phyloP scores from a whole-genome alignment of 768 basidiomycete species.

The Rubroboletus satanas region DNA sequence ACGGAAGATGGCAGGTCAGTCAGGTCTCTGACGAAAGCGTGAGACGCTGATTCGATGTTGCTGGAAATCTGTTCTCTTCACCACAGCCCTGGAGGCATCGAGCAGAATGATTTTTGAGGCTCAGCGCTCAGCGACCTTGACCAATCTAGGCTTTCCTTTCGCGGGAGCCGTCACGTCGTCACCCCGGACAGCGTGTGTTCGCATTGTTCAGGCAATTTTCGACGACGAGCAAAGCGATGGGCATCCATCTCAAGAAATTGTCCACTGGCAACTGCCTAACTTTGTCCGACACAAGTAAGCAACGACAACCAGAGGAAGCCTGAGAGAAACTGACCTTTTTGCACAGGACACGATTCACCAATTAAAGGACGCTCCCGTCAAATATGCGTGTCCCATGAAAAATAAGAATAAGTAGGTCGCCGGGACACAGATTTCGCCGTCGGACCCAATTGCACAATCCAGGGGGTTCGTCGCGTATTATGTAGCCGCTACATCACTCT shows the following conservation, averaged over 20 bases:
- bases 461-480: background rate
- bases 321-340: background rate
- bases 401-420: background rate
- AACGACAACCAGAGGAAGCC: background rate
- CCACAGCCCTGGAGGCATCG: background rate
- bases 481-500: background rate
- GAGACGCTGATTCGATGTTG: background rate
- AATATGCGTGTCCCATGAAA: background rate
- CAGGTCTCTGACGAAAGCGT: background rate
- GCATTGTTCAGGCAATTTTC: background rate
- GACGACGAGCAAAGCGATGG: too few species aligned
- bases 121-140: background rate
- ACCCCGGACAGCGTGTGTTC: background rate
- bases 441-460: background rate
- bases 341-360: too few species aligned
- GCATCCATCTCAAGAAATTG: too few species aligned
- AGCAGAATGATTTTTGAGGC: background rate
- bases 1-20: background rate
- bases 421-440: background rate
- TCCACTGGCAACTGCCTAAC: background rate
- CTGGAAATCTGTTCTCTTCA: background rate
- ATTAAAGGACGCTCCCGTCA: too few species aligned
- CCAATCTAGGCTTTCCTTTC: background rate
- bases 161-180: background rate
- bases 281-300: background rate